Base-by-base conservation (phyloP, 345 rosid species). In the Aethionema arabicum region DNA sequence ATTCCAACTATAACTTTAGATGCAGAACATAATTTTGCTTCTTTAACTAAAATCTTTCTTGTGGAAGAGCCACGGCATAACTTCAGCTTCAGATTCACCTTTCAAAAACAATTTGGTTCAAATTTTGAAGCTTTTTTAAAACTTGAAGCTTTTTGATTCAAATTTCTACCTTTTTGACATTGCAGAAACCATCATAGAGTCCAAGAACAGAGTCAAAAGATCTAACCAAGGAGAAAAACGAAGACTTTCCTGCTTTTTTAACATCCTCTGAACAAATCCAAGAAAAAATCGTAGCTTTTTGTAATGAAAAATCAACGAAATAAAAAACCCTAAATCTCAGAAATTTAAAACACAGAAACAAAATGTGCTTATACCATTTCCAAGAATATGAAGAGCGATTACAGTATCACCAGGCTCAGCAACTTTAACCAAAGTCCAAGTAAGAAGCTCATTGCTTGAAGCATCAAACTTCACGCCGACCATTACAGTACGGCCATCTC, bases 151-250 rank as follows among this genome's bases (percentile, higher is more conserved):
- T 5, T 2, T 9, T 47, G 11, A 61, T 29, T 61, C 11, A 13
- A 32, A 40, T 16, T 4, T 4, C 7, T 52, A 90, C 99, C 96
- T 90, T 95, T 69, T 90, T 93, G 76, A 90, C 56, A 75, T 83
- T 86, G 83, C 99, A 90, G 90, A 93, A 90, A 56, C 95, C 97
- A 77, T 93, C 95, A 36, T 83, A 87, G 27, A 78, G 95, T 1
- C 80, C 77, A 46, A 90, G 88, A 65, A 87, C 73, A 46, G 88
- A 79, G 69, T 93, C 91, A 70, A 90, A 83, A n/a, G 86, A 69
- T 69, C 80, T 83, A 44, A 87, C 82, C 8, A 84, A 78, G 3
- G 99, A 86, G 29, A 90, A 33, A 59, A 84, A 79, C 14, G 91
- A 82, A 32, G 95, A 59, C 57, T 79, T 79, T 39, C 80, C 86